Conservation (phyloP, 169 alveolate species). For the Neospora caninum region DNA sequence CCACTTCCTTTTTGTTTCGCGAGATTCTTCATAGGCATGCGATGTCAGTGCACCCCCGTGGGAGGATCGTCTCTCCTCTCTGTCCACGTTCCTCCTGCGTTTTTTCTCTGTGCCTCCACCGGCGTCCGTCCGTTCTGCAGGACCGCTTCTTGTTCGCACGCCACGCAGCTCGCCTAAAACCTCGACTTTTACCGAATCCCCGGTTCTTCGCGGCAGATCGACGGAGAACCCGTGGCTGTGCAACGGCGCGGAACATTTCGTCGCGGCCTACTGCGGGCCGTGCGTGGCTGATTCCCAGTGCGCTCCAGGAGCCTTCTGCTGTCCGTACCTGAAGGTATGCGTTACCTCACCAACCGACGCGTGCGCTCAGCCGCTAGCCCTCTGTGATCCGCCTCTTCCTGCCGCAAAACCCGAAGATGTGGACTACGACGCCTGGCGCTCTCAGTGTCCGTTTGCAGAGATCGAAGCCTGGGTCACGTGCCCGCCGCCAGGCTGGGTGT, state of each 20-base stretch:
- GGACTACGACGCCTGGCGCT: not conserved
- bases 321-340: constrained; percentile 1
- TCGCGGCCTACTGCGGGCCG: not conserved
- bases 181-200: not conserved
- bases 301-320: not conserved
- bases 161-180: too few relatives aligned
- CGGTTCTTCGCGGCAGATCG: not conserved
- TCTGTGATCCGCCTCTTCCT: not conserved
- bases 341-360: not conserved
- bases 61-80: too few relatives aligned
- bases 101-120: too few relatives aligned
- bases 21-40: too few relatives aligned
- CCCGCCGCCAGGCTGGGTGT: not conserved
- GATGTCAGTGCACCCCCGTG: too few relatives aligned
- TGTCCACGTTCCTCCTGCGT: too few relatives aligned
- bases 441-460: not conserved
- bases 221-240: constrained; percentile 15
- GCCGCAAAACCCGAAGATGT: not conserved
- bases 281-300: constrained; percentile 18
- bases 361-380: not conserved
- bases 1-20: too few relatives aligned
- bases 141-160: too few relatives aligned
- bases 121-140: too few relatives aligned
- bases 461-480: not conserved
- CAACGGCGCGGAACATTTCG: not conserved